Percentiles rank a stretch among this genome's conserved stretches.
These are phyloP conservation scores for Dalechampia spathulata DNA, from an alignment of 441 rosid genomes.

Conservation along the genomic window DNA sequence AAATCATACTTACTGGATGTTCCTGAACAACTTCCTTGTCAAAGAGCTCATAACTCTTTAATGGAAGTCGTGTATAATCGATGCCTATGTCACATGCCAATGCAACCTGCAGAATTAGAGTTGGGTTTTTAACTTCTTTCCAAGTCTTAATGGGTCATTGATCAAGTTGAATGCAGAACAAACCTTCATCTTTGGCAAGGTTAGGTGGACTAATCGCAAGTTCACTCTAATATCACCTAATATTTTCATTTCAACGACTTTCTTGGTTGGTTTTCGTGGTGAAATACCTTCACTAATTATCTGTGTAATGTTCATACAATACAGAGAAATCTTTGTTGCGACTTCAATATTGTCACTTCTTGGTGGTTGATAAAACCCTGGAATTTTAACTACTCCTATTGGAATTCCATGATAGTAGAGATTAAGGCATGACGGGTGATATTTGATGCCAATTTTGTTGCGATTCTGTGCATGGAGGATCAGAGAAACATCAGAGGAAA, in stretches of 20 bases:
- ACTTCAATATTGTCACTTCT: conserved; percentile 22
- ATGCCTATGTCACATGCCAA: conserved; percentile 23
- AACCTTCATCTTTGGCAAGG: conserved; percentile 31
- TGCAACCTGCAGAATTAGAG: conserved; percentile 14
- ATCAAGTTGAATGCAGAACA: background rate
- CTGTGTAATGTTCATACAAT: conserved; percentile 17
- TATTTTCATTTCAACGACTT: conserved; percentile 17
- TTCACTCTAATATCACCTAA: conserved; percentile 19
- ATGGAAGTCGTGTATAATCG: conserved; percentile 15
- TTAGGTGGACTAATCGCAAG: conserved; percentile 15
- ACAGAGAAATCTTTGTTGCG: conserved; percentile 14
- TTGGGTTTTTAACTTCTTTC: too few species aligned
- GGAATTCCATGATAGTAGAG: conserved; percentile 23
- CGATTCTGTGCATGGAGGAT: conserved; percentile 27
- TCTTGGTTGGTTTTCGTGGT: conserved; percentile 7
- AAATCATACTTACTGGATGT: conserved; percentile 18
- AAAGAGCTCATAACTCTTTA: conserved; percentile 14
- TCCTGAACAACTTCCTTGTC: conserved; percentile 10
- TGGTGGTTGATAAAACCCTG: conserved; percentile 29
- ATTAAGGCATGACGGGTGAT: conserved; percentile 22
- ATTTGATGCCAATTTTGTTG: conserved; percentile 26
- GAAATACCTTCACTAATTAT: conserved; percentile 5
- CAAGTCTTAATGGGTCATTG: too few species aligned
- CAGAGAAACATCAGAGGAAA: conserved; percentile 23
- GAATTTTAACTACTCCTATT: conserved; percentile 18